Base-by-base conservation (phyloP, 2,329 filamentous ascomycete species). In the Pyrenophora teres region DNA sequence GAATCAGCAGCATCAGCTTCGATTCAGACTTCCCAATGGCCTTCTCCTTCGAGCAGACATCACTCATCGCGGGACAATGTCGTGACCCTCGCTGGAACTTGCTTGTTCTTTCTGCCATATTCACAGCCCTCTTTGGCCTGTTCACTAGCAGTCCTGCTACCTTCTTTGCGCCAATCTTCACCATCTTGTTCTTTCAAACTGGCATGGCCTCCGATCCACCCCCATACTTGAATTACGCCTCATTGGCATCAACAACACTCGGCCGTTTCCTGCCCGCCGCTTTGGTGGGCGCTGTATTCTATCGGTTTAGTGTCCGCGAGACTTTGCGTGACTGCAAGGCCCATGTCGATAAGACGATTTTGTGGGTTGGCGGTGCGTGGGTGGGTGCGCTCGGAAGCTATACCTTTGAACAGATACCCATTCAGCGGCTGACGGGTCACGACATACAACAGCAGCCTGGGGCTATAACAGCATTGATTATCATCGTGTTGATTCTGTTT, bases 371-470 rank as follows among this genome's bases (percentile, higher is more conserved):
- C 19, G 68, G 57, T 12, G 64, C 62, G 40, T 74, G 72, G 72
- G 61, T 73, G 1, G 70, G 70, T 7, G 67, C 71, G 5, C 47
- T 74, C 2, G 59, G 54, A 27, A 72, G 70, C 38, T 56, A 71
- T 25, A 72, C 70, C 1, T 60, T 74, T 18, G 70, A 73, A 6
- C 57, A 52, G 36, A 72, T 74, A 27, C 71, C 72, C 19, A 64
- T 74, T 33, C 64, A 68, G 37, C 67, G 72, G 2, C 64, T 74
- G 7, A 73, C 70, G 18, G 55, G 68, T 2, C 70, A 73, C 46
- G 72, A 74, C 27, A 55, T 74, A 2, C 61, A 63, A 7, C 71
- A 74, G 44, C 70, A 74, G 55, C 70, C 70, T 3, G 72, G 72
- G n/a, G 72, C 71, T 19, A 65, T 72, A 21, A 63, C 62, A 6